These are phyloP conservation scores for Phytophthora pinifolia DNA, from an alignment of 352 stramenopile species.

Conservation along the genomic window DNA sequence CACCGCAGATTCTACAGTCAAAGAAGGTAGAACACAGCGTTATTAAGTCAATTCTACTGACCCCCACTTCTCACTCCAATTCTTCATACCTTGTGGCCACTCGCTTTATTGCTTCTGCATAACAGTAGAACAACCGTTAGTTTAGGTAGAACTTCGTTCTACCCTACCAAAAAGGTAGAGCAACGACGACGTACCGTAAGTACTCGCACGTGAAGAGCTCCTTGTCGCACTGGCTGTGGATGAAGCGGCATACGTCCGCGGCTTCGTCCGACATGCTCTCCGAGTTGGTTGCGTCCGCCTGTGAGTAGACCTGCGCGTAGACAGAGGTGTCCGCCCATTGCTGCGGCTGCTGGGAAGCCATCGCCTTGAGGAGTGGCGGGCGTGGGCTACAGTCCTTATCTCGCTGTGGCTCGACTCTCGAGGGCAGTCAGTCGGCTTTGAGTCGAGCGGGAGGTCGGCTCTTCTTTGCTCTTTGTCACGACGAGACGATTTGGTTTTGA, in stretches of 20 bases:
- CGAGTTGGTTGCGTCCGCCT: constrained; percentile 9
- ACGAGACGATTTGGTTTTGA: too few species aligned
- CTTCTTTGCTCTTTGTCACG: too few species aligned
- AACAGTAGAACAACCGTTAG: constrained; percentile 2
- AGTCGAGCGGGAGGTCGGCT: neutral
- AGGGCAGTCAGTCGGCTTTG: neutral
- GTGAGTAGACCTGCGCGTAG: constrained; percentile 7
- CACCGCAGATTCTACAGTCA: constrained; percentile 61
- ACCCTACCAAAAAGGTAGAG: constrained; percentile 5
- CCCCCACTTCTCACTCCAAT: constrained; percentile 13
- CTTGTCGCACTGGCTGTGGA: constrained; percentile 74
- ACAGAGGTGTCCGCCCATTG: constrained; percentile 20
- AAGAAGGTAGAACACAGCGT: neutral
- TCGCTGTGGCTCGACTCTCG: constrained; percentile 2
- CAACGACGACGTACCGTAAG: constrained; percentile 40
- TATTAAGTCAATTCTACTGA: neutral
- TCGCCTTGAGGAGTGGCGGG: constrained; percentile 1
- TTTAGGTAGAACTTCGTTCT: neutral
- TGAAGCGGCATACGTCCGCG: constrained; percentile 36
- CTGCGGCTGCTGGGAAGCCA: constrained; percentile 15
- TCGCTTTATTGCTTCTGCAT: constrained; percentile 82
- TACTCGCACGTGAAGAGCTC: constrained; percentile 77
- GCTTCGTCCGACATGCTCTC: constrained; percentile 21
- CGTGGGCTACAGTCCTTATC: too few species aligned
- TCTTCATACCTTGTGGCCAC: constrained; percentile 66